phyloP scores from a whole-genome alignment of 768 basidiomycete genomes.

The Rossbeevera mucosa region DNA sequence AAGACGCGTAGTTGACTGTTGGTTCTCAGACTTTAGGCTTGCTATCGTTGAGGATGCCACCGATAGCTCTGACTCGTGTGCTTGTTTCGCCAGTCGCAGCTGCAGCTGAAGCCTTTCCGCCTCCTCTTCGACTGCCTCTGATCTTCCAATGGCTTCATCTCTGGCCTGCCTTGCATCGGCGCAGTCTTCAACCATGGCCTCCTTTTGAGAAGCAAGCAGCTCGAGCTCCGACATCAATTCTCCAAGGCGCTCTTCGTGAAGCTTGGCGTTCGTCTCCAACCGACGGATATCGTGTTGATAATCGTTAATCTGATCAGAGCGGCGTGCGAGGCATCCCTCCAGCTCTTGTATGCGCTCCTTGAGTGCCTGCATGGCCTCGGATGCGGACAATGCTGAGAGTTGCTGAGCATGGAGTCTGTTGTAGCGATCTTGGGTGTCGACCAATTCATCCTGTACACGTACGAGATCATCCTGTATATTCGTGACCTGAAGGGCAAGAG shows the following conservation, averaged over 20 bases:
- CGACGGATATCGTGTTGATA: slow-evolving; percentile 77
- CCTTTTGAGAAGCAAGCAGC: slow-evolving; percentile 59
- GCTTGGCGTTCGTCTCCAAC: slow-evolving; percentile 65
- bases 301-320: slow-evolving; percentile 71
- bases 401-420: slow-evolving; percentile 61
- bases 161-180: slow-evolving; percentile 70
- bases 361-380: slow-evolving; percentile 50
- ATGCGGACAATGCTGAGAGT: slow-evolving; percentile 56
- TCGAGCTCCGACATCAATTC: slow-evolving; percentile 73
- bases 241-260: slow-evolving; percentile 68
- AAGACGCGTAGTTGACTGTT: slow-evolving; percentile 18
- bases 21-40: slow-evolving; percentile 33
- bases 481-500: slow-evolving; percentile 57
- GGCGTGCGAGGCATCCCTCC: slow-evolving; percentile 56
- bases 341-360: slow-evolving; percentile 66
- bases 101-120: slow-evolving; percentile 42
- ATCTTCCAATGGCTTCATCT: slow-evolving; percentile 52
- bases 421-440: slow-evolving; percentile 57
- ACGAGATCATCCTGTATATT: slow-evolving; percentile 61
- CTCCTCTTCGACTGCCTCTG: slow-evolving; percentile 62
- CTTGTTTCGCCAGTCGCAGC: slow-evolving; percentile 13
- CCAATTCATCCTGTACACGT: slow-evolving; percentile 48
- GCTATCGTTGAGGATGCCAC: slow-evolving; percentile 38
- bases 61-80: slow-evolving; percentile 34
- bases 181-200: slow-evolving; percentile 83